Conservation (phyloP, 2,329 filamentous ascomycete species). For the Colletotrichum coccodes region DNA sequence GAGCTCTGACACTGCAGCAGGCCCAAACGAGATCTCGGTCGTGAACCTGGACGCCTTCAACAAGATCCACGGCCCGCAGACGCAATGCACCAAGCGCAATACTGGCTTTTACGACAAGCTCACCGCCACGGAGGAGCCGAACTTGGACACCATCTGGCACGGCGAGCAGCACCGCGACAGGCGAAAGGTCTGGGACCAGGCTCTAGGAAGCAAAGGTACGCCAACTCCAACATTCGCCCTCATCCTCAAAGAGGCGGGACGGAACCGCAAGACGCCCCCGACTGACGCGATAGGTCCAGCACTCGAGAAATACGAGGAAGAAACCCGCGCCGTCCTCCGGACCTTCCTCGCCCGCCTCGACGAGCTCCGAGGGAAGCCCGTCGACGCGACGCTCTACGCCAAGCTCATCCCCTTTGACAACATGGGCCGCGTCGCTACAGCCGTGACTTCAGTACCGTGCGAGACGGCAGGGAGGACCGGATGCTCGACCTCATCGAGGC, state of each 20-base stretch:
- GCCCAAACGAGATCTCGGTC: constrained; percentile 36
- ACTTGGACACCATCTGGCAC: constrained; percentile 36
- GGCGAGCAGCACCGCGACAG: constrained; percentile 37
- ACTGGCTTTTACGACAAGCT: constrained; percentile 36
- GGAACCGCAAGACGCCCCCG: not conserved
- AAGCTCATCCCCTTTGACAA: constrained; percentile 42
- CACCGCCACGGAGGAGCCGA: constrained; percentile 31
- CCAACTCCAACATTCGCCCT: no score
- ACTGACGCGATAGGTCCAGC: constrained; percentile 13
- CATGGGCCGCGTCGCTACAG: constrained; percentile 41
- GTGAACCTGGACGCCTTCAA: constrained; percentile 32
- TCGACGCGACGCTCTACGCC: constrained; percentile 39
- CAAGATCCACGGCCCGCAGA: constrained; percentile 36
- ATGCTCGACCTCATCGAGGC: constrained; percentile 37
- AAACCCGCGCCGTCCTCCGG: constrained; percentile 34
- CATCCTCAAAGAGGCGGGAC: not conserved
- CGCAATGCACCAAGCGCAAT: constrained; percentile 34
- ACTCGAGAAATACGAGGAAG: constrained; percentile 34
- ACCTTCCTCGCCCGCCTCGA: constrained; percentile 36
- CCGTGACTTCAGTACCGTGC: constrained; percentile 36
- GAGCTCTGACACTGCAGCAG: constrained; percentile 8
- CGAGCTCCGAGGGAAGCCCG: constrained; percentile 29
- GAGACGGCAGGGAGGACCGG: constrained; percentile 36
- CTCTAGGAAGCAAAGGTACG: constrained; percentile 36
- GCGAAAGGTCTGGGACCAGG: constrained; percentile 39